These are phyloP conservation scores for Ophiostoma sp. DNA, from an alignment of 2,329 filamentous ascomycete species.

Conservation along the genomic window DNA sequence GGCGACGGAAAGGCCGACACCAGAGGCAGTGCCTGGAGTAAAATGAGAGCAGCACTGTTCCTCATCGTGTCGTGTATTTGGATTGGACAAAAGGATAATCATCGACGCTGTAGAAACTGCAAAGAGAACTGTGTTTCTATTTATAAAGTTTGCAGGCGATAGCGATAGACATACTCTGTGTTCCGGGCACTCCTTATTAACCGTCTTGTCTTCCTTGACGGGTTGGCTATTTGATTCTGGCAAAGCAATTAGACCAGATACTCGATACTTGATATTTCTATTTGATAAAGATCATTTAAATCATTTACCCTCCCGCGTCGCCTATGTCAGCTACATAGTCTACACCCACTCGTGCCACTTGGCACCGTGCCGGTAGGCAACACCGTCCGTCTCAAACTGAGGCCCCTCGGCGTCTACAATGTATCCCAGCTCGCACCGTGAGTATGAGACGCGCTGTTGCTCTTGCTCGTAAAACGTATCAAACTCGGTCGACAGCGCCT, in stretches of 20 bases:
- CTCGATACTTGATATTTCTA: background rate
- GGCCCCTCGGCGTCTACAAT: constrained; percentile 52
- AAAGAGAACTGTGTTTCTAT: background rate
- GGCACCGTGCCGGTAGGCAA: constrained; percentile 30
- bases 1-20: background rate
- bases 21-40: background rate
- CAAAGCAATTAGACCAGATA: background rate
- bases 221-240: background rate
- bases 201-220: background rate
- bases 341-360: constrained; percentile 33
- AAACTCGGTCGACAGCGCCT: constrained; percentile 43
- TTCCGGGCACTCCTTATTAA: background rate
- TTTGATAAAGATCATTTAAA: background rate
- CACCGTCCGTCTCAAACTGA: constrained; percentile 36
- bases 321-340: constrained; percentile 10
- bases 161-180: background rate
- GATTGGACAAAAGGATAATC: background rate
- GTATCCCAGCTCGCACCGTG: constrained; percentile 52
- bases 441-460: constrained; percentile 44
- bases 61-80: background rate
- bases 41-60: background rate
- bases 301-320: background rate
- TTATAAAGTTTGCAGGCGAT: background rate
- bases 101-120: background rate
- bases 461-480: background rate